Conservation (phyloP, 169 alveolate species). For the Pseudocohnilembus persalinus region DNA sequence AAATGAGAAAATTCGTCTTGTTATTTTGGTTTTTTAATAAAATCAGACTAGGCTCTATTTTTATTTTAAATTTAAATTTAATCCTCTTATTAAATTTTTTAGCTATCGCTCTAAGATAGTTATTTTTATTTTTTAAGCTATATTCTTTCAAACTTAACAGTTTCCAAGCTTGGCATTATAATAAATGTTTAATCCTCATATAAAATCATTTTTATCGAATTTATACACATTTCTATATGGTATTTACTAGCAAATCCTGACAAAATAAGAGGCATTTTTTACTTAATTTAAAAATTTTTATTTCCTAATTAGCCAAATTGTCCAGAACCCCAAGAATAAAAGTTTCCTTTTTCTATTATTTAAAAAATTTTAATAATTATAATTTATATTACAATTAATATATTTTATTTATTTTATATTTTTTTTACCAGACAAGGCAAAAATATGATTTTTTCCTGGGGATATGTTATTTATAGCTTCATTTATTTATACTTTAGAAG, state of each 20-base stretch:
- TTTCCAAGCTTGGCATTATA: not conserved
- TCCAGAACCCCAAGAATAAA: not conserved
- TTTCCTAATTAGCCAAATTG: not conserved
- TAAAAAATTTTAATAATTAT: too few relatives aligned
- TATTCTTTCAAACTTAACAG: not conserved
- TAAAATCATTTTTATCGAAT: not conserved
- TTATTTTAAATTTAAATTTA: too few relatives aligned
- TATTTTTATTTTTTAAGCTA: too few relatives aligned
- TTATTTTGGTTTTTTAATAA: too few relatives aligned
- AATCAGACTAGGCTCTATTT: too few relatives aligned
- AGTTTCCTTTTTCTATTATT: not conserved
- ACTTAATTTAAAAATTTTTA: too few relatives aligned
- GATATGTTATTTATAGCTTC: not conserved
- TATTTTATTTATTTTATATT: too few relatives aligned
- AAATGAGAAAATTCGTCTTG: too few relatives aligned
- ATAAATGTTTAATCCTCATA: not conserved
- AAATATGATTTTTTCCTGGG: not conserved
- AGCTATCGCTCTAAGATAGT: not conserved
- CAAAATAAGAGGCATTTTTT: not conserved
- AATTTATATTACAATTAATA: too few relatives aligned
- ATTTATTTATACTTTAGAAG: not conserved
- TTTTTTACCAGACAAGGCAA: not conserved
- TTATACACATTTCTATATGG: not conserved
- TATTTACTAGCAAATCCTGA: not conserved
- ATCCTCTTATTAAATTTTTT: not conserved